A percentile compares a stretch with the other conserved stretches of the same genome.
These are phyloP conservation scores for Hypseocharis bilobata DNA, from an alignment of 441 rosid species.

Conservation along the genomic window DNA sequence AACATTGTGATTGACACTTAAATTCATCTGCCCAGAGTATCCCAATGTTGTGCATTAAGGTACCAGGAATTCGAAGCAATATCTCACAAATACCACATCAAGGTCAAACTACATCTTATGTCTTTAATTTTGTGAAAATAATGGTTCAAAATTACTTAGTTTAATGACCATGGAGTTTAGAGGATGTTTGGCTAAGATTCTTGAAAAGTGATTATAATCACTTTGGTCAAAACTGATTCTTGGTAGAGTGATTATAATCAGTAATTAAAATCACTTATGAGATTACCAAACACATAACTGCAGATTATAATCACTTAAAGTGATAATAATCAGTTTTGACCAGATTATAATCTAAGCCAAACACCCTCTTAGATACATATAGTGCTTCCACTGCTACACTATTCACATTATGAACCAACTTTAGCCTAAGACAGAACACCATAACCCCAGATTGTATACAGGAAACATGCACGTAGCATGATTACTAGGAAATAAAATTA, in stretches of 20 bases:
- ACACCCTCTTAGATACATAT: neutral
- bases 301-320: too few species aligned
- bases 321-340: too few species aligned
- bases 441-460: neutral
- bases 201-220: too few species aligned
- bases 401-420: neutral
- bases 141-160: neutral
- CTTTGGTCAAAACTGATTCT: too few species aligned
- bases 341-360: too few species aligned
- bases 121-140: neutral
- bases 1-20: neutral
- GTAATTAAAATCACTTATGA: too few species aligned
- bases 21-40: neutral
- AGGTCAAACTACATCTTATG: neutral
- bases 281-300: too few species aligned
- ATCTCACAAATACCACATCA: neutral
- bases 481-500: neutral
- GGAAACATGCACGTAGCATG: neutral
- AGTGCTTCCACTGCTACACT: neutral
- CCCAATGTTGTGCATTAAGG: neutral
- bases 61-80: neutral
- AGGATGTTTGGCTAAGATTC: too few species aligned
- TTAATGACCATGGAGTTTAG: neutral
- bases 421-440: neutral
- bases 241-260: too few species aligned